phyloP scores from a whole-genome alignment of 2,329 filamentous ascomycete species.

The Cephalotrichum gorgonifer region DNA sequence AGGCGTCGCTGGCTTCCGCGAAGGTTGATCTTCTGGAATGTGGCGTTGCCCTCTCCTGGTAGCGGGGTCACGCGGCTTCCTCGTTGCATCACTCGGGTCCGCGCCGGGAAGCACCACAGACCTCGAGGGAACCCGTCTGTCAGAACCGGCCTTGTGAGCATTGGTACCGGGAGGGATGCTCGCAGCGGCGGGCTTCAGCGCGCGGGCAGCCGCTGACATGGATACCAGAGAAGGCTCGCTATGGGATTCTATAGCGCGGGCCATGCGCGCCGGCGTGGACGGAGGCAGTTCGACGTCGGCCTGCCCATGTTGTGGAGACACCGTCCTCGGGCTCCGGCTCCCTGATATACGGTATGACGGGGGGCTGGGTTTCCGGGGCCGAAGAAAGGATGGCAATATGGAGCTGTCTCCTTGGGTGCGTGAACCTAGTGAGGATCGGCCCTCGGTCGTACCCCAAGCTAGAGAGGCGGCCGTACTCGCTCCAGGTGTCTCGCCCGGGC shows the following conservation, averaged over 20 bases:
- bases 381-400: neutral
- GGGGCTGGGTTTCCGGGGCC: neutral
- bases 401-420: neutral
- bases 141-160: neutral
- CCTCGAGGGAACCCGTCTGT: neutral
- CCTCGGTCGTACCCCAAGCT: conserved; percentile 34
- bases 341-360: neutral
- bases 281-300: neutral
- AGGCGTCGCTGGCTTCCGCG: neutral
- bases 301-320: neutral
- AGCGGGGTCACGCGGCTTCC: neutral
- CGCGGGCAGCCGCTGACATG: neutral
- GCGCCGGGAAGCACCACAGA: neutral
- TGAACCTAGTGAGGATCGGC: neutral
- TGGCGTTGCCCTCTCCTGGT: neutral
- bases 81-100: neutral
- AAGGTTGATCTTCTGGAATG: neutral
- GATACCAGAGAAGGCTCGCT: neutral
- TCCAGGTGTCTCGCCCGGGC: conserved; percentile 18
- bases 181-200: neutral
- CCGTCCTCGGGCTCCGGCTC: neutral
- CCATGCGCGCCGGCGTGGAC: neutral
- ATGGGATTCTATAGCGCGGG: neutral
- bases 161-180: neutral
- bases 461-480: conserved; percentile 55